These are phyloP conservation scores for Neurospora sp. DNA, from an alignment of 2,329 filamentous ascomycete genomes.

Conservation along the genomic window DNA sequence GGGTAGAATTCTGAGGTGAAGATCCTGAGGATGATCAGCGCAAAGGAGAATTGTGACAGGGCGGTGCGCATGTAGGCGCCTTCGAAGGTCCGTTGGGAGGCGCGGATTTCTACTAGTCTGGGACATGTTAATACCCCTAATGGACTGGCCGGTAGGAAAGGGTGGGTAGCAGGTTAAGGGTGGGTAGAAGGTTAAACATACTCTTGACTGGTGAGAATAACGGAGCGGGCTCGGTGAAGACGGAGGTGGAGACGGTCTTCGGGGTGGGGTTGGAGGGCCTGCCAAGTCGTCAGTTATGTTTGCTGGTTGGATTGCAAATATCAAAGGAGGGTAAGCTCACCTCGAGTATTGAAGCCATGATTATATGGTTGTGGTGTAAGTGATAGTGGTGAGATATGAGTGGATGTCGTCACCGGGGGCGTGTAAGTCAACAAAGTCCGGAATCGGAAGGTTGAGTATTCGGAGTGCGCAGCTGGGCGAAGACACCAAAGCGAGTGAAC, in stretches of 20 bases:
- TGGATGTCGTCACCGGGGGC: neutral
- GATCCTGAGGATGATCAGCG: constrained; percentile 89
- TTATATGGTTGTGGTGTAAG: neutral
- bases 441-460: neutral
- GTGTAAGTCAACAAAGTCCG: neutral
- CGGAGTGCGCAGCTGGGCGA: neutral
- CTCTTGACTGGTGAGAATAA: constrained; percentile 73
- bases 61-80: constrained; percentile 94
- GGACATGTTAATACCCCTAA: too few relatives aligned
- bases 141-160: too few relatives aligned
- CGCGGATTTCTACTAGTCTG: constrained; percentile 77
- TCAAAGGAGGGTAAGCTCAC: constrained; percentile 2
- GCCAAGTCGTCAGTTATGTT: too few relatives aligned
- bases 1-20: constrained; percentile 95
- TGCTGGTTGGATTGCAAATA: too few relatives aligned
- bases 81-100: constrained; percentile 92
- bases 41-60: constrained; percentile 89
- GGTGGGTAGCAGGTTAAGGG: too few relatives aligned
- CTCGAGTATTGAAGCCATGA: constrained; percentile 18
- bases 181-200: neutral
- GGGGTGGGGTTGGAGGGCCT: constrained; percentile 37
- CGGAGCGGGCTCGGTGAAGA: constrained; percentile 72
- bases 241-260: constrained; percentile 70
- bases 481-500: neutral
- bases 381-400: neutral